phyloP scores from a whole-genome alignment of 2,329 filamentous ascomycete species.

The Ploettnerulaceae sp. region DNA sequence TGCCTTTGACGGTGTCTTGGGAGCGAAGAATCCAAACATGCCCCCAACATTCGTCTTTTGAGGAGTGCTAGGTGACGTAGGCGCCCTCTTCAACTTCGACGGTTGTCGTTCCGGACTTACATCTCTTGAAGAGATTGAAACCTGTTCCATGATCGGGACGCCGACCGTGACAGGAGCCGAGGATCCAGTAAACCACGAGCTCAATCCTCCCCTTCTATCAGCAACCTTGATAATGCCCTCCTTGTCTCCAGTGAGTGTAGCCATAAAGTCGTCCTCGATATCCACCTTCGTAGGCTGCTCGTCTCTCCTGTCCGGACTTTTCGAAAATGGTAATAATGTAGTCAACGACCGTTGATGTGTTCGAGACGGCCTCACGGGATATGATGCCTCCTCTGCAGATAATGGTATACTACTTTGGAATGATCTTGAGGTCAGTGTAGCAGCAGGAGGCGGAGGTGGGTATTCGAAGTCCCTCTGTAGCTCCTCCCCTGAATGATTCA shows the following conservation, averaged over 20 bases:
- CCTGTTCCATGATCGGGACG: slow-evolving; percentile 19
- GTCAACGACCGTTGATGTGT: slow-evolving; percentile 26
- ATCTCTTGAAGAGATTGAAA: slow-evolving; percentile 13
- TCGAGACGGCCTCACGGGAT: slow-evolving; percentile 16
- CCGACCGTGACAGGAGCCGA: slow-evolving; percentile 26
- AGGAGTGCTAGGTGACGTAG: slow-evolving; percentile 18
- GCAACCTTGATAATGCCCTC: slow-evolving; percentile 24
- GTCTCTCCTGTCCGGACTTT: slow-evolving; percentile 13
- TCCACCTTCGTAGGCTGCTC: slow-evolving; percentile 18
- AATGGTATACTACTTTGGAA: slow-evolving; percentile 12
- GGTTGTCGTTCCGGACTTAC: slow-evolving; percentile 17
- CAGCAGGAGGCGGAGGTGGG: slow-evolving; percentile 13
- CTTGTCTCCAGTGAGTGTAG: slow-evolving; percentile 30
- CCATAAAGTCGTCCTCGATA: slow-evolving; percentile 22
- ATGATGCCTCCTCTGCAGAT: slow-evolving; percentile 17
- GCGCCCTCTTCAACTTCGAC: slow-evolving; percentile 21
- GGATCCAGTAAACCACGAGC: slow-evolving; percentile 30
- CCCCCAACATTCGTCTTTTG: slow-evolving; percentile 9
- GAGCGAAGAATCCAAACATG: slow-evolving; percentile 23
- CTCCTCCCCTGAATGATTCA: slow-evolving; percentile 8
- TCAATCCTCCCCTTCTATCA: slow-evolving; percentile 27
- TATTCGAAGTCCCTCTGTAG: slow-evolving; percentile 2
- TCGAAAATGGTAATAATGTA: slow-evolving; percentile 24
- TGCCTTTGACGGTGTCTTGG: slow-evolving; percentile 23
- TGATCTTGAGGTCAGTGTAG: slow-evolving; percentile 10